phyloP scores from a whole-genome alignment of 2,329 filamentous ascomycete species.

The Nigrospora sphaerica region DNA sequence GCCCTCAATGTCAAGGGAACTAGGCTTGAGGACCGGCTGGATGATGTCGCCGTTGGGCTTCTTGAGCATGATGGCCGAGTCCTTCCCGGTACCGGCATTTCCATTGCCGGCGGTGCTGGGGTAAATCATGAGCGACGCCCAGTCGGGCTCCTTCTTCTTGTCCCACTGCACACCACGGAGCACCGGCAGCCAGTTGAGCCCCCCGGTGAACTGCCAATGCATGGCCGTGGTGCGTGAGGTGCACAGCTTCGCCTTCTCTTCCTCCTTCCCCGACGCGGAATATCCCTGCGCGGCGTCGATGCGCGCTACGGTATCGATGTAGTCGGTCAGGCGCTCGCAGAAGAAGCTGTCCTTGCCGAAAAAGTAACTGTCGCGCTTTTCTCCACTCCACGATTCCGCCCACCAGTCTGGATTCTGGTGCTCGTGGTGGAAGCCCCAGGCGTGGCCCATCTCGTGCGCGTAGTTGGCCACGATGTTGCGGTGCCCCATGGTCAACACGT shows the following conservation, averaged over 20 bases:
- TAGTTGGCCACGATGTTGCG: slow-evolving; percentile 9
- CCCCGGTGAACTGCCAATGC: slow-evolving; percentile 2
- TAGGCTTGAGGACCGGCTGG: neutral
- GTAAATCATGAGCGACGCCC: slow-evolving; percentile 14
- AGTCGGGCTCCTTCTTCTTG: slow-evolving; percentile 4
- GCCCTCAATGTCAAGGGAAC: neutral
- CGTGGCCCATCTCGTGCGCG: slow-evolving; percentile 20
- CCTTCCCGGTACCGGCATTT: neutral
- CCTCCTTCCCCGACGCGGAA: neutral
- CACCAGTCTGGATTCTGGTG: slow-evolving; percentile 19
- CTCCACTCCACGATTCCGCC: neutral
- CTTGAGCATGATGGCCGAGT: neutral
- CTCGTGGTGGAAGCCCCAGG: slow-evolving; percentile 18
- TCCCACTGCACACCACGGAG: neutral
- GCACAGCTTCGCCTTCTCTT: slow-evolving; percentile 1
- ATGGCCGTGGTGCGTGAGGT: neutral
- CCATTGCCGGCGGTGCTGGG: slow-evolving; percentile 7
- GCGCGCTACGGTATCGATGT: neutral
- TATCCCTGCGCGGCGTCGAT: neutral
- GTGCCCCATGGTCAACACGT: neutral
- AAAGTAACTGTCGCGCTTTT: neutral
- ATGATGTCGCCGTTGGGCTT: neutral
- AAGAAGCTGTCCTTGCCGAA: slow-evolving; percentile 3
- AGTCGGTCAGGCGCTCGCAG: slow-evolving; percentile 7
- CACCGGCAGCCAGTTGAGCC: slow-evolving; percentile 4